Percentiles rank a stretch among this genome's conserved stretches.
Evolutionary conservation across 2,329 filamentous ascomycete species (phyloP).

Genomic region (Pseudogymnoascus sp.): DNA sequence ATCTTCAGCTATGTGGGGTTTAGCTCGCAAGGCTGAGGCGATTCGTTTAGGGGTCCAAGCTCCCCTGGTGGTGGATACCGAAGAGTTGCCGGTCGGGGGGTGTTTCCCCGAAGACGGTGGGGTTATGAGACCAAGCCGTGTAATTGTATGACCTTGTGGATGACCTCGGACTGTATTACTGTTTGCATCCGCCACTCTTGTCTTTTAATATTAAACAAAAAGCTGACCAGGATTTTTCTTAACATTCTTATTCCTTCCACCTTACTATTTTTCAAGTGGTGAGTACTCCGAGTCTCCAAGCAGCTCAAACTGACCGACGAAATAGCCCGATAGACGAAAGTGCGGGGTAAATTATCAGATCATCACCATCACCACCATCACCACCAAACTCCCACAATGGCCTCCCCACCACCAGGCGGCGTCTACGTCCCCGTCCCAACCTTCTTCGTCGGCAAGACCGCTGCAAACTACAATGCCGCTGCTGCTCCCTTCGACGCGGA

Average conservation of each 20-base stretch:
- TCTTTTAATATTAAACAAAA: background rate
- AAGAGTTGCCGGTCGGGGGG: background rate
- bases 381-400: constrained; percentile 15
- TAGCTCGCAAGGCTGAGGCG: constrained; percentile 1
- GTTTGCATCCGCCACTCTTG: background rate
- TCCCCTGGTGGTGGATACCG: background rate
- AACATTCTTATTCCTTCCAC: background rate
- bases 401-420: constrained; percentile 25
- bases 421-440: constrained; percentile 48
- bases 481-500: constrained; percentile 42
- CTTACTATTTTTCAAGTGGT: background rate
- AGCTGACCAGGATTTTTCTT: background rate
- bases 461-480: constrained; percentile 22
- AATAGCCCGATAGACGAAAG: background rate
- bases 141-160: background rate
- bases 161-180: background rate
- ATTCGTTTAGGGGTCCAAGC: background rate
- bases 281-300: background rate
- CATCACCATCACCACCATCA: background rate
- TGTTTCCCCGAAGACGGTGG: constrained; percentile 2
- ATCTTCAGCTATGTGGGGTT: constrained; percentile 2
- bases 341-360: constrained; percentile 1
- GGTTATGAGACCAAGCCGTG: background rate
- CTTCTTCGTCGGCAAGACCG: constrained; percentile 42
- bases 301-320: background rate